These are phyloP conservation scores for Phytophthora hybrid DNA, from an alignment of 352 stramenopile species.

Conservation along the genomic window DNA sequence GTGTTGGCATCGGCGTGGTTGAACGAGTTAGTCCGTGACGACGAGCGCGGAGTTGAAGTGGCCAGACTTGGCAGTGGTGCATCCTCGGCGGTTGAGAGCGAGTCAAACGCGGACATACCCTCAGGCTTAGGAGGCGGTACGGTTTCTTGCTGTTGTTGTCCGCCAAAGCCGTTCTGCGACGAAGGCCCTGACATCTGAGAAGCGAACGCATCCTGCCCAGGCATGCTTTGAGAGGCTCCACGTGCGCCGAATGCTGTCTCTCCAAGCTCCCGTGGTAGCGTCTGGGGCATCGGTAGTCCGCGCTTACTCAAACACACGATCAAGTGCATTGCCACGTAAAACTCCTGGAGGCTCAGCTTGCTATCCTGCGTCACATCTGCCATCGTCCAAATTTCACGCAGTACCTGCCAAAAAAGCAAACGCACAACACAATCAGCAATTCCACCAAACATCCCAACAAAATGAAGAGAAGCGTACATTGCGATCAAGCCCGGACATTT, in stretches of 20 bases:
- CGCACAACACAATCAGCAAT: not conserved
- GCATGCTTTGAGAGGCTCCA: constrained; percentile 9
- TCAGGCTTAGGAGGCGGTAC: constrained; percentile 37
- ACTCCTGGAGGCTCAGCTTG: constrained; percentile 92
- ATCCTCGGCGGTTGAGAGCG: constrained; percentile 48
- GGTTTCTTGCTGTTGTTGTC: constrained; percentile 21
- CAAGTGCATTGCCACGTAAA: constrained; percentile 97
- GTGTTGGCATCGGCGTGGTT: constrained; percentile 17
- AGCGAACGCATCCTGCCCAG: constrained; percentile 14
- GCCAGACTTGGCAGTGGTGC: constrained; percentile 38
- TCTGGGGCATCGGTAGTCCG: constrained; percentile 72
- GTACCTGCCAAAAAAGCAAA: constrained; percentile 40
- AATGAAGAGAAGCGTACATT: constrained; percentile 53
- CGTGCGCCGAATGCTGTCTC: constrained; percentile 67
- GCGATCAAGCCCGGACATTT: constrained; percentile 93
- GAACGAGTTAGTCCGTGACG: constrained; percentile 35
- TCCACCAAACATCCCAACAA: not conserved
- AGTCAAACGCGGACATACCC: constrained; percentile 70
- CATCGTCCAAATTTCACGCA: constrained; percentile 94
- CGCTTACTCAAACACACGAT: constrained; percentile 96
- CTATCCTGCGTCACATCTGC: constrained; percentile 93
- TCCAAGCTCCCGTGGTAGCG: constrained; percentile 74
- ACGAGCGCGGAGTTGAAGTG: constrained; percentile 35
- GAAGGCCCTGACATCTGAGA: constrained; percentile 24
- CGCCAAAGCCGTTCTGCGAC: constrained; percentile 33